Evolutionary conservation across 139 green algal species (phyloP), one percentile per base, ranked within the genome.

Genomic region (Spirogloea muscicola): DNA sequence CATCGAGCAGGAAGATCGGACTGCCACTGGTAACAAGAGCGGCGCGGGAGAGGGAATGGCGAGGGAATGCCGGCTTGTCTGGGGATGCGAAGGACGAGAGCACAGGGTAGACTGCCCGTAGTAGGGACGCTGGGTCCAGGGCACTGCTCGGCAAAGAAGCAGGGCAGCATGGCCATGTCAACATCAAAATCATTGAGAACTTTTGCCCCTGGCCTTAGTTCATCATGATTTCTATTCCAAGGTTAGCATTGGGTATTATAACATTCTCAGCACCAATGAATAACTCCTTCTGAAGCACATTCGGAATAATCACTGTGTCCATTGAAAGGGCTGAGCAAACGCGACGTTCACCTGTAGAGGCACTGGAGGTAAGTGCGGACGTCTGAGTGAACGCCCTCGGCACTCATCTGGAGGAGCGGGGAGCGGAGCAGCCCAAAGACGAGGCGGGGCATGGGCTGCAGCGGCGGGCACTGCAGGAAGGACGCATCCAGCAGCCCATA

Each of bases 1-100:
- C 85, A 67, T 97, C 92, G 59, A 97, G 80, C 31, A 97, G 80
- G 70, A 91, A 93, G 27, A 97, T 86, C 42, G 90, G 89, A 27
- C 85, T 82, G 18, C 81, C 49, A 48, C 60, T 68, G 48, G 77
- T 73, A 5, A 84, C 63, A 43, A 91, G 61, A 0, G 89, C 87
- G 0, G 86, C 86, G 0, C 77, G 65, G 7, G 73, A 89, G 38
- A 94, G 83, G 10, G 83, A 92, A 78, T 93, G 88, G n/a, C 69
- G 63, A 18, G 73, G 68, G 78, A 81, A 87, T 2, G 83, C 84
- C 59, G 74, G 42, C 1, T 74, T 68, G 46, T 91, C 82, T 7
- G 77, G 76, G 44, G 64, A 57, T 31, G 31, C 49, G 79, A 85
- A 95, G 38, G 76, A 88, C 34, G 72, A 84, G 29, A 93, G 77